Evolutionary conservation across 176 grass and related monocot genomes (phyloP).

Genomic region (Eleusine coracana): DNA sequence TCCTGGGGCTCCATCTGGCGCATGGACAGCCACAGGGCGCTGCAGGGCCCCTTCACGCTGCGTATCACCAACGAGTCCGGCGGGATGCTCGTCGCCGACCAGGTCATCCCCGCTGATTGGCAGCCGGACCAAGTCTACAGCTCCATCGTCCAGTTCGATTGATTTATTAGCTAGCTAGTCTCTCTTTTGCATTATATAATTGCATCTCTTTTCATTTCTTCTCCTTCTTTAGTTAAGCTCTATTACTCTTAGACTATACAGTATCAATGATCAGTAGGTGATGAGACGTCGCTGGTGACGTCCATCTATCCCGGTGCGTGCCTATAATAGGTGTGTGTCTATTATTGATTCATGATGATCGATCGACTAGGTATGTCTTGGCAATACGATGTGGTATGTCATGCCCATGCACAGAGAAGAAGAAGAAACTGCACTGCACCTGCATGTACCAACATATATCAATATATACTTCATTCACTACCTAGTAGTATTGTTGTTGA

Average conservation of each 20-base stretch:
- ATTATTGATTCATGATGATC: not conserved
- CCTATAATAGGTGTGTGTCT: too few relatives aligned
- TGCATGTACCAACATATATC: too few relatives aligned
- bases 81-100: slow-evolving; percentile 56
- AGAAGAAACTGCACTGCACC: too few relatives aligned
- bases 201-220: too few relatives aligned
- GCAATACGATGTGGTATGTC: too few relatives aligned
- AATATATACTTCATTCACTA: too few relatives aligned
- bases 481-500: too few relatives aligned
- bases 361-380: too few relatives aligned
- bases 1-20: slow-evolving; percentile 73
- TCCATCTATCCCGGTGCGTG: not conserved
- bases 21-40: slow-evolving; percentile 41
- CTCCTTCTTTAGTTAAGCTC: too few relatives aligned
- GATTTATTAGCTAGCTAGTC: not conserved
- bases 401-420: too few relatives aligned
- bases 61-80: slow-evolving; percentile 62
- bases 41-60: slow-evolving; percentile 70
- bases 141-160: slow-evolving; percentile 56
- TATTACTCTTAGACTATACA: too few relatives aligned
- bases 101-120: slow-evolving; percentile 81
- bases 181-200: too few relatives aligned
- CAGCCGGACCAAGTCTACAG: slow-evolving; percentile 49
- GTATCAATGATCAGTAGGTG: not conserved
- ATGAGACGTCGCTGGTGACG: slow-evolving; percentile 52